Evolutionary conservation across 2,329 filamentous ascomycete species (phyloP).

Genomic region (Magnaporthiopsis incrustans): DNA sequence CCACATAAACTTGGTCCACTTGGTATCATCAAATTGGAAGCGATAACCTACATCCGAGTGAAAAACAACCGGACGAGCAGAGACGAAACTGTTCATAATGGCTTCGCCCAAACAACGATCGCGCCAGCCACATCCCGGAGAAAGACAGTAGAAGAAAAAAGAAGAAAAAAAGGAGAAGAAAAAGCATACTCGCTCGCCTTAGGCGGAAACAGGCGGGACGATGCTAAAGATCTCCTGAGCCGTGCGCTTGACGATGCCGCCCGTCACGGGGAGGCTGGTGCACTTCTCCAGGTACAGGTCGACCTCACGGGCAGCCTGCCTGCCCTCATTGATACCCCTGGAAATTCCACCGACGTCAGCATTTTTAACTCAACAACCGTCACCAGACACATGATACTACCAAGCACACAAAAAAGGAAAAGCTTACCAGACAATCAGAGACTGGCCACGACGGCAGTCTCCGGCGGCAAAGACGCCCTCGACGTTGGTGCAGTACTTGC

Average conservation of each 20-base stretch:
- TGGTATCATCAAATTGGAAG: slow-evolving; percentile 5
- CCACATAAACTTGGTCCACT: neutral
- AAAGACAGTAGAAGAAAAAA: neutral
- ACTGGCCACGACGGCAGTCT: slow-evolving; percentile 91
- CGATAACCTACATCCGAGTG: neutral
- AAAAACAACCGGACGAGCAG: neutral
- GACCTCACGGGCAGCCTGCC: slow-evolving; percentile 85
- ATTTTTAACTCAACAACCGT: slow-evolving; percentile 5
- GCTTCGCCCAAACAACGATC: neutral
- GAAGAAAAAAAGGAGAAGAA: neutral
- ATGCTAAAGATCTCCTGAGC: slow-evolving; percentile 58
- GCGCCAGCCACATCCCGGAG: neutral
- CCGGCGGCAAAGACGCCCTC: slow-evolving; percentile 88
- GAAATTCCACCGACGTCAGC: slow-evolving; percentile 23
- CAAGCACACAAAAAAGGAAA: neutral
- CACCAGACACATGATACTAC: too few relatives aligned
- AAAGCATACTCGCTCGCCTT: neutral
- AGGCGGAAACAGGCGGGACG: slow-evolving; percentile 3
- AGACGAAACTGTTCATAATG: neutral
- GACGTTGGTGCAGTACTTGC: slow-evolving; percentile 82
- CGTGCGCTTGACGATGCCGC: slow-evolving; percentile 84
- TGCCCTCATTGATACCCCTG: slow-evolving; percentile 94
- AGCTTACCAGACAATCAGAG: slow-evolving; percentile 86
- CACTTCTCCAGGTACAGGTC: slow-evolving; percentile 77
- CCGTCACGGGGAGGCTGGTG: slow-evolving; percentile 78